Evolutionary conservation across 306 rosid genomes (phyloP), one percentile per base, ranked within the genome.

Genomic region (Betula pendula): DNA sequence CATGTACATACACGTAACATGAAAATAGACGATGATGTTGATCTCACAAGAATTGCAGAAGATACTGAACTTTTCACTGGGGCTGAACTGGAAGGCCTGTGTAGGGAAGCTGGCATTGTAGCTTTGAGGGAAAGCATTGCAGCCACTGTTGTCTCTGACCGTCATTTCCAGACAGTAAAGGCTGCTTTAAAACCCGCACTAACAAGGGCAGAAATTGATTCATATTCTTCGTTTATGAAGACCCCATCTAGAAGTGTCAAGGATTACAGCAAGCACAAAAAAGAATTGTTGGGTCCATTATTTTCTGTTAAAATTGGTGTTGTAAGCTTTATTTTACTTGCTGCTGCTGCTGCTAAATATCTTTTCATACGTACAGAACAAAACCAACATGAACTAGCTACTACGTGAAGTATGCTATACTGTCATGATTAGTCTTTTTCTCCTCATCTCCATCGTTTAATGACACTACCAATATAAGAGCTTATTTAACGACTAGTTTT

Each of bases 61-160:
- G 88, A 88, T 24, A 89, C 97, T 0, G 96, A 95, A 68, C 90
- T 79, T 60, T 92, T 92, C 86, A 92, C 99, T 3, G 99, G 99
- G 38, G 97, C 97, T 5, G 99, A 95, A 75, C 84, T 95, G 29
- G 93, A 89, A 79, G 92, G 95, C 24, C 75, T 95, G 35, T 95
- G 99, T 82, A 84, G 71, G 81, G 97, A 92, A 88, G 97, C 95
- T 24, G 97, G 97, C 73, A 84, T 87, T 29, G 92, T 90, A 68
- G 97, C 97, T 72, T 77, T 95, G 68, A 87, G 97, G 77, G 92
- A 95, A 89, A 78, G 90, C 86, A 92, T 89, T 72, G 50, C 86
- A 0, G 93, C 98, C 1, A 74, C 77, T 0, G 83, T 81, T 59
- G 92, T 92, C 70, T 83, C 76, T 59, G 82, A 87, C 58, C 84